These are phyloP conservation scores for Alternaria consortialis DNA, from an alignment of 2,329 filamentous ascomycete genomes.

Conservation along the genomic window DNA sequence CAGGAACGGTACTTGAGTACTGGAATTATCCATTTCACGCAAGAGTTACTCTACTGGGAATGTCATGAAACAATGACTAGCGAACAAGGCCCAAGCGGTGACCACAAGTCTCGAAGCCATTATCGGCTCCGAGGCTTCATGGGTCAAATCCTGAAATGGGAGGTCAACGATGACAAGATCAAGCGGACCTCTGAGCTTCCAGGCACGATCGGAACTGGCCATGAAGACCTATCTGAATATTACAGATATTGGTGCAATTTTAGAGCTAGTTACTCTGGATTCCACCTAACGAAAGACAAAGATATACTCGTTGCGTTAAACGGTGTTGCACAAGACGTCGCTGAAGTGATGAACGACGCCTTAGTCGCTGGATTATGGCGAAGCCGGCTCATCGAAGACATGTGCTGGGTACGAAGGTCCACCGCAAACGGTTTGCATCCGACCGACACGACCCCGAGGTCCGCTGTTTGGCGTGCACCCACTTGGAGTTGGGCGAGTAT, in stretches of 20 bases:
- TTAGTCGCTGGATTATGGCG: conserved; percentile 19
- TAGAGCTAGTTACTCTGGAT: neutral
- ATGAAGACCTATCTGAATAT: neutral
- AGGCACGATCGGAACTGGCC: too few species aligned
- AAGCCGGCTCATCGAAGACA: neutral
- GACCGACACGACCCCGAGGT: neutral
- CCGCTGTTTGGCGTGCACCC: conserved; percentile 1
- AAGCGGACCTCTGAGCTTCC: too few species aligned
- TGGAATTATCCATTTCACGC: conserved; percentile 24
- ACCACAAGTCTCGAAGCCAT: neutral
- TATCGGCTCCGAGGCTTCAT: neutral
- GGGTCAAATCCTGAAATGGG: neutral
- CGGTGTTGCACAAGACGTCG: conserved; percentile 9
- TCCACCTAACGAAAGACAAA: conserved; percentile 9
- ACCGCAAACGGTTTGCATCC: too few species aligned
- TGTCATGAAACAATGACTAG: conserved; percentile 3
- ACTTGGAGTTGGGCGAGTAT: conserved; percentile 15
- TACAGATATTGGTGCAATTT: conserved; percentile 1
- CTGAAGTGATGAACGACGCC: neutral
- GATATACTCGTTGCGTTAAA: conserved; percentile 17
- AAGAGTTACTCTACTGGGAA: conserved; percentile 21
- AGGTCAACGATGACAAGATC: neutral
- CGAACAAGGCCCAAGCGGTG: neutral
- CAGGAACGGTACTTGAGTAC: conserved; percentile 25
- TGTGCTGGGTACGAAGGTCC: neutral